Conservation (phyloP, 1,284 basidiomycete genomes). For the Naganishia cerealis region DNA sequence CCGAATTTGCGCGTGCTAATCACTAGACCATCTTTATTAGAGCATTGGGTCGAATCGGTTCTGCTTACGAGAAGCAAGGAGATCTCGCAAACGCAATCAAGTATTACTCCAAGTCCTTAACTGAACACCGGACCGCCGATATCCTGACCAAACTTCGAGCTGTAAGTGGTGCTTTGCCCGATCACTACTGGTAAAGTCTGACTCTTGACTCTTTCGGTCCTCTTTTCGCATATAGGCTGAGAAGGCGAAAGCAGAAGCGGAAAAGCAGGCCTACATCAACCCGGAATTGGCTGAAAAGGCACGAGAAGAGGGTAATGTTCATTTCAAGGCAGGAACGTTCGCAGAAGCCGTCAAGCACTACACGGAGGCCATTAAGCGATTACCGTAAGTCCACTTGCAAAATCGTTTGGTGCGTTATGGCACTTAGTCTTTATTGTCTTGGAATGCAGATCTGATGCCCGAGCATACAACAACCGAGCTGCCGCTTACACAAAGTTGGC, state of each 20-base stretch:
- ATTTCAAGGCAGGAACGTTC: conserved; percentile 90
- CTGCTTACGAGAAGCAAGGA: conserved; percentile 77
- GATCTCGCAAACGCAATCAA: conserved; percentile 80
- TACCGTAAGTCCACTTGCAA: conserved; percentile 59
- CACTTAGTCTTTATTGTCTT: not conserved
- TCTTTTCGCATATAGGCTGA: conserved; percentile 59
- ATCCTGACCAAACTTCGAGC: conserved; percentile 87
- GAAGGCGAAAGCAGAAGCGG: conserved; percentile 72
- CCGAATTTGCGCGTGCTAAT: not conserved
- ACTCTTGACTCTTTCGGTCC: not conserved
- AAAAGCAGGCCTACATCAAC: conserved; percentile 82
- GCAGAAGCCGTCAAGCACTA: conserved; percentile 90
- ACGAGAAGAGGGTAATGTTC: conserved; percentile 85
- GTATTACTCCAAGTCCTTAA: conserved; percentile 85
- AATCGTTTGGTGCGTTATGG: not conserved
- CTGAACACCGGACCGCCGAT: conserved; percentile 94
- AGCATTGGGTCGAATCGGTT: conserved; percentile 86
- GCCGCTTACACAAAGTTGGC: conserved; percentile 93
- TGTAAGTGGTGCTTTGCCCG: conserved; percentile 31
- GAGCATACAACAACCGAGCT: conserved; percentile 95
- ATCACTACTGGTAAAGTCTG: not conserved
- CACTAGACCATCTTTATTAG: conserved; percentile 51
- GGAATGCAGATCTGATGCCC: conserved; percentile 63
- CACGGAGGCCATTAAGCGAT: conserved; percentile 93
- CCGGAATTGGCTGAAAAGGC: conserved; percentile 79